Evolutionary conservation across 2,329 filamentous ascomycete genomes (phyloP).

Genomic region (Keithomyces neogunnii): DNA sequence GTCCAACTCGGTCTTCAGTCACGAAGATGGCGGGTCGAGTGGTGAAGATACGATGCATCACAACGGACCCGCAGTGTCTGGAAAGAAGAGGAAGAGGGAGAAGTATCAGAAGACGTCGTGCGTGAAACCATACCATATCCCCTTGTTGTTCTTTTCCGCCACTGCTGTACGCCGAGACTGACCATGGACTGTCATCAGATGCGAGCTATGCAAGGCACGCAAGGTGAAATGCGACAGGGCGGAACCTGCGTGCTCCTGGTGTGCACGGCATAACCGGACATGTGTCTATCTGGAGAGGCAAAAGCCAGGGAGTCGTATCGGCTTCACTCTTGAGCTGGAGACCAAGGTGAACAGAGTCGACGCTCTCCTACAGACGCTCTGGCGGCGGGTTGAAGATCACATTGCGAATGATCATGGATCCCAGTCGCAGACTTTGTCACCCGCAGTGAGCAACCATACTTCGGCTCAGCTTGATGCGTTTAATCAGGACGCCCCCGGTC

Average conservation of each 20-base stretch:
- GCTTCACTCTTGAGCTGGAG: slow-evolving; percentile 53
- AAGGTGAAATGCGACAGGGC: slow-evolving; percentile 43
- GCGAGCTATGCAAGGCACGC: slow-evolving; percentile 35
- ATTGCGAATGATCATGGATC: slow-evolving; percentile 25
- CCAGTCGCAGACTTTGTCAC: slow-evolving; percentile 17
- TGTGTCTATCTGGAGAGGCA: slow-evolving; percentile 65
- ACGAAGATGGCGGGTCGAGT: slow-evolving; percentile 28
- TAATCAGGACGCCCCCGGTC: slow-evolving; percentile 12
- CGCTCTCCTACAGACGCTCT: slow-evolving; percentile 31
- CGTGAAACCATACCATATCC: slow-evolving; percentile 9
- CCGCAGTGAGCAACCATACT: slow-evolving; percentile 28
- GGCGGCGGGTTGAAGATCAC: slow-evolving; percentile 33
- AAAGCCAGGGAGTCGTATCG: slow-evolving; percentile 57
- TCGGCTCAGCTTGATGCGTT: slow-evolving; percentile 20
- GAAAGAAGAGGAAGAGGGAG: slow-evolving; percentile 30
- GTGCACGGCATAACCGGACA: slow-evolving; percentile 53
- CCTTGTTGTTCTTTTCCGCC: neutral
- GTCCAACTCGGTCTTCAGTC: slow-evolving; percentile 24
- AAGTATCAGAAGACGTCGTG: slow-evolving; percentile 36
- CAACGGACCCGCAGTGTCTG: slow-evolving; percentile 16
- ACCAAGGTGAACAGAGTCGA: slow-evolving; percentile 46
- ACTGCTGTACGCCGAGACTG: neutral
- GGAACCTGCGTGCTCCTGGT: slow-evolving; percentile 62
- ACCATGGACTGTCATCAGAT: slow-evolving; percentile 17
- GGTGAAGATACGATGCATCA: slow-evolving; percentile 24